Base-by-base conservation (phyloP, 768 basidiomycete genomes). In the Gautieria morchelliformis region DNA sequence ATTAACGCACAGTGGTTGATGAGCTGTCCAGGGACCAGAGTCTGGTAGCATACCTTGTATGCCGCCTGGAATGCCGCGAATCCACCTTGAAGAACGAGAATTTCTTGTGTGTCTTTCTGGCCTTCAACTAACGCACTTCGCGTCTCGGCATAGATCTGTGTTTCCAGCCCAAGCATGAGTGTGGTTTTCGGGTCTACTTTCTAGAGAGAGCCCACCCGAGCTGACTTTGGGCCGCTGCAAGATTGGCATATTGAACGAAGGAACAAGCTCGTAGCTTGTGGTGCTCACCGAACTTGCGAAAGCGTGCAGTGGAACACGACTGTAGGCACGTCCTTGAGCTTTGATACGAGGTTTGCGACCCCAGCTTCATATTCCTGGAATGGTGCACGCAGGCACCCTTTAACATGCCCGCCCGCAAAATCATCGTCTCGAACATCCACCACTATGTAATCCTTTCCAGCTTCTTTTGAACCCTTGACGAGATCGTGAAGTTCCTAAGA, bases 341-440 rank as follows among this genome's bases (percentile, higher is more conserved):
- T 70, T 63, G 73, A 70, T 32, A 89, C 75, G 24, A 92, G 75
- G 1, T 71, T 67, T 63, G 84, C 76, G 32, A 90, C 81, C 20
- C 70, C 75, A 52, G 67, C 70, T 37, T 78, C 66, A 68, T 91
- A 89, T 50, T 74, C 74, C 30, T 66, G 59, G 8, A 87, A 87
- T 1, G 90, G 90, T 35, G 75, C 65, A 64, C 87, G 81, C 58
- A 79, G 64, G 42, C 80, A 75, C 60, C 79, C 76, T 62, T 77
- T 81, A 67, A 93, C 89, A 66, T 92, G 85, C 39, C 90, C 90
- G 62, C 90, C 90, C 11, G 66, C 72, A 69, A 76, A 87, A 62
- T 93, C 90, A 56, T 84, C 80, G 67, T 90, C 89, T n/a, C 90
- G 83, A 33, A 93, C 90, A 67, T 93, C 90, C 41, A 93, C 78